phyloP scores from a whole-genome alignment of 2,329 filamentous ascomycete species.

The Albifimbria verrucaria region DNA sequence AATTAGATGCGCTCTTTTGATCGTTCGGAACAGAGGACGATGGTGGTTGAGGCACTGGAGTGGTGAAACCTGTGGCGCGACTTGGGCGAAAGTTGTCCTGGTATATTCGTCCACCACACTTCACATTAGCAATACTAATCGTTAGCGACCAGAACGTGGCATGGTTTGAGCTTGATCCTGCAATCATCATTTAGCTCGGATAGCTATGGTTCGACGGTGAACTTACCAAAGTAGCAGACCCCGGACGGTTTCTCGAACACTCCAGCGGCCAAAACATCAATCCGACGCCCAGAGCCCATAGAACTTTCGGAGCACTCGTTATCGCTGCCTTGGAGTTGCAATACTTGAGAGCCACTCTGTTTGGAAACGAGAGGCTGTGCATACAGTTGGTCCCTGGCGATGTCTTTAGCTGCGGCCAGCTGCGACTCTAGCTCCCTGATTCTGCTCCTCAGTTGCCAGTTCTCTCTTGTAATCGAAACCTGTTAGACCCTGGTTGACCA shows the following conservation, averaged over 20 bases:
- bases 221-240: constrained; percentile 22
- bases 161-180: constrained; percentile 27
- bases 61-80: too few species aligned
- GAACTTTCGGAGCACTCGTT: constrained; percentile 7
- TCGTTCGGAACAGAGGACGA: background rate
- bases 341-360: background rate
- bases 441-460: constrained; percentile 12
- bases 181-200: background rate
- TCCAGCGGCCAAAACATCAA: constrained; percentile 23
- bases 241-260: constrained; percentile 22
- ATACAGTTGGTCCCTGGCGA: background rate
- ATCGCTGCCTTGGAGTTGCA: background rate
- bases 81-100: constrained; percentile 7
- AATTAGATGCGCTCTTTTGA: background rate
- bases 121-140: constrained; percentile 19
- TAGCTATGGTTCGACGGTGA: background rate
- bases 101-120: constrained; percentile 10
- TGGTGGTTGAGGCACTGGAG: constrained; percentile 2
- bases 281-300: constrained; percentile 19
- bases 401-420: constrained; percentile 11
- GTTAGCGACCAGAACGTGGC: constrained; percentile 24
- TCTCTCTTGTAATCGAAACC: constrained; percentile 5
- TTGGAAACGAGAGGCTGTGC: background rate
- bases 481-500: background rate
- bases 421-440: constrained; percentile 18